Evolutionary conservation across 164 flowering plant species (phyloP), one percentile per base, ranked within the genome.

Genomic region (Magnolia kwangsiensis): DNA sequence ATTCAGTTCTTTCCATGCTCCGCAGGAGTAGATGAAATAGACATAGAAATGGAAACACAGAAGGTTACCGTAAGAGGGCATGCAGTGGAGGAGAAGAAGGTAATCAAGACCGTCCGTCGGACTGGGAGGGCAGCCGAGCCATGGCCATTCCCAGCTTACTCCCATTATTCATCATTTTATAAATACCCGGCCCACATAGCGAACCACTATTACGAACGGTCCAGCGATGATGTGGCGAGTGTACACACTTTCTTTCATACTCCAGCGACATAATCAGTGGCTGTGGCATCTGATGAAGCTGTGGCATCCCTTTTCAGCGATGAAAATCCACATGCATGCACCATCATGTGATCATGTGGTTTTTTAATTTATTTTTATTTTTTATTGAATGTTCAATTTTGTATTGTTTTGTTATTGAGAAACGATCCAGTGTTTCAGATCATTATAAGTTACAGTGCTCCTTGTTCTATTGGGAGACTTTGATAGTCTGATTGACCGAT

Each of bases 301-400:
- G 87, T 86, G 16, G 93, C 95, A 72, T 91, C 97, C 0, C 84
- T 92, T 11, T 92, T 92, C 78, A 91, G 97, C 29, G 97, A 92
- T 70, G 97, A 92, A 5, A 92, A 92, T 72, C 93, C 92, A 0
- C 95, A 91, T 77, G 97, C 95, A 72, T 91, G 95, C 75, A 14
- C 87, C 8, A 78, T 92, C 8, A 92, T 92, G 97, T 92, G 79
- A 88, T 51, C 45, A 37, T 0, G 45, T 37, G 45, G 45, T 27
- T 27, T 37, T 37, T 37, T 37, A 37, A 4, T 37, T 27, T 37
- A 4, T 27, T 37, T 37, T 37, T 37, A 37, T 37, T 37, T 27
- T 37, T 37, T 37, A 37, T 37, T 37, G 4, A 37, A 37, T 37
- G 7, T 37, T 37, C 45, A 37, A 37, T 37, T 0, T 37, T 37